Evolutionary conservation across 78 protist species (phyloP).

Genomic region (Anaeramoeba flamelloides): DNA sequence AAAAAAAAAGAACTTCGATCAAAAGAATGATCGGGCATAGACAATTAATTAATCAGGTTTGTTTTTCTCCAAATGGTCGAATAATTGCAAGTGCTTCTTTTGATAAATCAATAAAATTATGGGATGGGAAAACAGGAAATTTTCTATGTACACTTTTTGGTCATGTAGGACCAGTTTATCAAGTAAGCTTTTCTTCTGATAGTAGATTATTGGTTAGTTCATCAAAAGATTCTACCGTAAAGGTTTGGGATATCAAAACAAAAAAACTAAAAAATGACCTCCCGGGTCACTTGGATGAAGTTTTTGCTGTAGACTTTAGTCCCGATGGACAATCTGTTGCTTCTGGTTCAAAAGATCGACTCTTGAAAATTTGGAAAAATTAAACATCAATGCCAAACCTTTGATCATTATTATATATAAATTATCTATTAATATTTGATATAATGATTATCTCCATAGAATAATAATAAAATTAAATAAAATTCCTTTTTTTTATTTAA

Average conservation of each 20-base stretch:
- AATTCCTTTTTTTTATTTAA: too few species aligned
- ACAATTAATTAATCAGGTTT: slow-evolving; percentile 20
- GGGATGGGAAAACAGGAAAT: slow-evolving; percentile 50
- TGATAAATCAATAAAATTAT: slow-evolving; percentile 80
- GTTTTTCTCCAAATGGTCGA: slow-evolving; percentile 80
- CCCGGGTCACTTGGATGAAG: slow-evolving; percentile 96
- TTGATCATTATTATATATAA: too few species aligned
- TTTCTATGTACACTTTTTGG: slow-evolving; percentile 64
- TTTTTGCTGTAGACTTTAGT: slow-evolving; percentile 85
- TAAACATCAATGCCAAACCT: too few species aligned
- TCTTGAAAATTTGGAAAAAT: slow-evolving; percentile 43
- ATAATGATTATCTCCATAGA: too few species aligned
- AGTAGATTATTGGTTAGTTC: slow-evolving; percentile 61
- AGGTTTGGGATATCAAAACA: slow-evolving; percentile 30
- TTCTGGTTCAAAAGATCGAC: slow-evolving; percentile 73
- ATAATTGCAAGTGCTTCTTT: slow-evolving; percentile 79
- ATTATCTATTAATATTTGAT: too few species aligned
- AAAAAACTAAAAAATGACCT: slow-evolving; percentile 53
- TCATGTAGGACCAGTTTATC: slow-evolving; percentile 92
- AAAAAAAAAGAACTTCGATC: slow-evolving; percentile 46
- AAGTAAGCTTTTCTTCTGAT: slow-evolving; percentile 82
- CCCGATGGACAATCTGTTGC: slow-evolving; percentile 85
- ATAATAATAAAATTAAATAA: too few species aligned
- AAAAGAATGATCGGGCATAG: slow-evolving; percentile 69
- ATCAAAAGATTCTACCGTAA: slow-evolving; percentile 79